A percentile compares a stretch with the other conserved stretches of the same genome.
These are phyloP conservation scores for Westerdykella ornata DNA, from an alignment of 2,329 filamentous ascomycete genomes.

Conservation along the genomic window DNA sequence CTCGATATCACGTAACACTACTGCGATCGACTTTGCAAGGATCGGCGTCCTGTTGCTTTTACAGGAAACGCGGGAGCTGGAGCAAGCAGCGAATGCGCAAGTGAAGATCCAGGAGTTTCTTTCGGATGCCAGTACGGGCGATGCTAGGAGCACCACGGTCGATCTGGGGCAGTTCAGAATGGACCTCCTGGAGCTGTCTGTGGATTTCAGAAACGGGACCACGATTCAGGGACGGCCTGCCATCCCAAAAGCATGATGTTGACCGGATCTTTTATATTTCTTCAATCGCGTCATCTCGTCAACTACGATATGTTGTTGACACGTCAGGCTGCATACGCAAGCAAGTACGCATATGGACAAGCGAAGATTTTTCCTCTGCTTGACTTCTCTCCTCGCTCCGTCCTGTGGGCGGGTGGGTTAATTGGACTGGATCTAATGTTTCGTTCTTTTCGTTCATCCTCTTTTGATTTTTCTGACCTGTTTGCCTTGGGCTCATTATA, in stretches of 20 bases:
- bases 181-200: constrained; percentile 27
- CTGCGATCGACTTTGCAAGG: constrained; percentile 42
- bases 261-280: background rate
- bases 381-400: background rate
- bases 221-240: constrained; percentile 15
- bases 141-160: constrained; percentile 17
- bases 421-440: background rate
- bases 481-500: background rate
- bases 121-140: constrained; percentile 24
- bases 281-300: background rate
- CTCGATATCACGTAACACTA: constrained; percentile 32
- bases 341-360: background rate
- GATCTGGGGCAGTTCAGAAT: constrained; percentile 27
- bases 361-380: background rate
- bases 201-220: constrained; percentile 31
- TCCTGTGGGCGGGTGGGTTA: background rate
- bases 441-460: background rate
- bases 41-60: constrained; percentile 42
- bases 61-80: constrained; percentile 37
- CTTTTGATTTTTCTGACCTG: background rate
- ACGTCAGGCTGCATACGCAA: background rate
- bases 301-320: background rate
- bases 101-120: constrained; percentile 38
- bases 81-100: constrained; percentile 40
- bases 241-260: constrained; percentile 2